Percentiles rank a stretch among this genome's conserved stretches.
Evolutionary conservation across 2,329 filamentous ascomycete species (phyloP).

Genomic region (Aurifilum marmelostoma): DNA sequence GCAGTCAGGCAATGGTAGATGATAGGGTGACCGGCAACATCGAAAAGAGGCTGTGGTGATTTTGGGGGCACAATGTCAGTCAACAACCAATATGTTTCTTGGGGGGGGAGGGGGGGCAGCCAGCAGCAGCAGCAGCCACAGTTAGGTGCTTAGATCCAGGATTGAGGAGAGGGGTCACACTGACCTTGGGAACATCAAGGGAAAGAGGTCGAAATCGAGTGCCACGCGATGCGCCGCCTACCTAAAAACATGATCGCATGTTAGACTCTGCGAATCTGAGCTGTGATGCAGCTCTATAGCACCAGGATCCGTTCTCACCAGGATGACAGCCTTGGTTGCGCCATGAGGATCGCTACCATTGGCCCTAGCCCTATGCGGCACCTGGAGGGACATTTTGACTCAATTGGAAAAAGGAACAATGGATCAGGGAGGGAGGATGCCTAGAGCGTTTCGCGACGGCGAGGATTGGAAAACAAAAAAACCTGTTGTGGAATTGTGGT

Average conservation of each 20-base stretch:
- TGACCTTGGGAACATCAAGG: constrained; percentile 91
- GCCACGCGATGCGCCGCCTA: constrained; percentile 92
- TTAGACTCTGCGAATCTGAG: constrained; percentile 25
- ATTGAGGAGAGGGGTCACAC: constrained; percentile 35
- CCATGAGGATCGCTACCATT: constrained; percentile 53
- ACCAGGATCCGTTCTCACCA: constrained; percentile 61
- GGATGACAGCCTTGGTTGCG: constrained; percentile 90
- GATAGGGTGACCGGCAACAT: constrained; percentile 97
- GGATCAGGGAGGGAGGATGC: not conserved
- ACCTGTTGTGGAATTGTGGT: not conserved
- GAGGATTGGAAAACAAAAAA: not conserved
- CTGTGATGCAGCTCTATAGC: not conserved
- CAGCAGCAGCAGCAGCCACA: not conserved
- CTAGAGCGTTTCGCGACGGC: not conserved
- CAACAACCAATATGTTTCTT: not conserved
- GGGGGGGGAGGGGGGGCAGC: constrained; percentile 15
- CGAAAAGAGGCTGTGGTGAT: constrained; percentile 81
- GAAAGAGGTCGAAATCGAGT: constrained; percentile 94
- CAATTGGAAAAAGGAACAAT: not conserved
- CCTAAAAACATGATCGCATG: constrained; percentile 54
- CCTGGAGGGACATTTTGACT: constrained; percentile 57
- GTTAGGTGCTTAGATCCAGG: not conserved
- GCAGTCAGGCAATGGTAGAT: constrained; percentile 97
- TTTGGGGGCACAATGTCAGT: not conserved
- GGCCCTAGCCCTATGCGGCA: constrained; percentile 55